phyloP scores from a whole-genome alignment of 352 stramenopile species.

The Phytophthora syringae region DNA sequence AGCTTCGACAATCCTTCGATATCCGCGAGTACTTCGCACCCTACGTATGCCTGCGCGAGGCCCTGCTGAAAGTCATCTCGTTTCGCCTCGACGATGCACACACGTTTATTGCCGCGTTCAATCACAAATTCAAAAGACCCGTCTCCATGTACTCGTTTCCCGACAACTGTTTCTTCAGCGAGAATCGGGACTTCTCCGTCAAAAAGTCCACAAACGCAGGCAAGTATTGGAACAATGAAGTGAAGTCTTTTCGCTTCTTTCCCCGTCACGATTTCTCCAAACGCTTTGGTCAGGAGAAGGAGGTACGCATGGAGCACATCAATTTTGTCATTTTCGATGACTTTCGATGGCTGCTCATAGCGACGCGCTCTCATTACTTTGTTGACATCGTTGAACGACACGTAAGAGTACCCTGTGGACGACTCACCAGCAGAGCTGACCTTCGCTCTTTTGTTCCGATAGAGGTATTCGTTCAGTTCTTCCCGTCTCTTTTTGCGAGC shows the following conservation, averaged over 20 bases:
- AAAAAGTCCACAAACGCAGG: conserved; percentile 18
- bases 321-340: conserved; percentile 1
- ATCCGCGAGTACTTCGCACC: conserved; percentile 6
- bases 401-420: neutral
- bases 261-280: neutral
- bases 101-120: neutral
- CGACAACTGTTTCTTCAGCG: conserved; percentile 30
- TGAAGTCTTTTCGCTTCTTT: neutral
- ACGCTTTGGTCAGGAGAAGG: conserved; percentile 3
- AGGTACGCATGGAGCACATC: conserved; percentile 6
- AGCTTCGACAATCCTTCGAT: too few species aligned
- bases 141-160: conserved; percentile 35
- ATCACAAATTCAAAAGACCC: neutral
- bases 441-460: too few species aligned
- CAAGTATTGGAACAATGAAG: conserved; percentile 8
- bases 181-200: conserved; percentile 32
- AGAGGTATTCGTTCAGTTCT: neutral
- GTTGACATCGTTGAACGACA: neutral
- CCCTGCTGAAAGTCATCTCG: neutral
- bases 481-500: neutral
- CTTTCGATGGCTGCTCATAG: conserved; percentile 3
- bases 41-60: neutral
- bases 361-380: neutral
- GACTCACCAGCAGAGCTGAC: neutral
- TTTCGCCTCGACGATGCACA: neutral